Evolutionary conservation across 805 yeast genomes (phyloP).

Genomic region (Cyberlindnera xylosilytica): DNA sequence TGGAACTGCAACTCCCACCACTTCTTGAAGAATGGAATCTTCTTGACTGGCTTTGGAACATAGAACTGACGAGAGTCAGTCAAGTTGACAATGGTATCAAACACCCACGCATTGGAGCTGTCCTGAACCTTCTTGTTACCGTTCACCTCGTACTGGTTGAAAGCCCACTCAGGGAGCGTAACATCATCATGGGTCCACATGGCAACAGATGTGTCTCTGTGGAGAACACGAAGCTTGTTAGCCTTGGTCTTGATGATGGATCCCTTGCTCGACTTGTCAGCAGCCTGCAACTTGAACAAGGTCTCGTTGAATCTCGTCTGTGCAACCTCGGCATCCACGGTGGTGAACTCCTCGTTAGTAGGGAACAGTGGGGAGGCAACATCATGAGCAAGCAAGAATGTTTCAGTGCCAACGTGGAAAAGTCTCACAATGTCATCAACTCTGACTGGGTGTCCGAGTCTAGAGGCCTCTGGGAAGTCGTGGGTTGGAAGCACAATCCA

Average conservation of each 20-base stretch:
- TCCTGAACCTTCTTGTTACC: constrained; percentile 84
- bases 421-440: constrained; percentile 78
- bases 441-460: constrained; percentile 46
- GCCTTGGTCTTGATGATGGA: constrained; percentile 65
- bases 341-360: constrained; percentile 91
- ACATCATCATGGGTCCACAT: constrained; percentile 90
- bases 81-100: constrained; percentile 67
- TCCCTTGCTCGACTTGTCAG: constrained; percentile 47
- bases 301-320: constrained; percentile 64
- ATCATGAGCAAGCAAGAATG: constrained; percentile 83
- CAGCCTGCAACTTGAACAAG: constrained; percentile 67
- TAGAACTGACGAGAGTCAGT: constrained; percentile 60
- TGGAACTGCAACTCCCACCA: constrained; percentile 85
- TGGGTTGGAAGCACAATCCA: constrained; percentile 80
- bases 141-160: constrained; percentile 86
- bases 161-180: constrained; percentile 93
- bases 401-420: constrained; percentile 76
- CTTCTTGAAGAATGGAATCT: constrained; percentile 73
- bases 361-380: constrained; percentile 92
- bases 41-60: constrained; percentile 60
- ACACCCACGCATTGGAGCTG: constrained; percentile 65
- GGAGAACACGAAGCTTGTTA: constrained; percentile 66
- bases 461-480: constrained; percentile 39
- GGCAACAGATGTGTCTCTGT: constrained; percentile 84
- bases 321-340: constrained; percentile 61